Conservation (phyloP, 768 basidiomycete genomes). For the Naganishia vaughanmartiniae region DNA sequence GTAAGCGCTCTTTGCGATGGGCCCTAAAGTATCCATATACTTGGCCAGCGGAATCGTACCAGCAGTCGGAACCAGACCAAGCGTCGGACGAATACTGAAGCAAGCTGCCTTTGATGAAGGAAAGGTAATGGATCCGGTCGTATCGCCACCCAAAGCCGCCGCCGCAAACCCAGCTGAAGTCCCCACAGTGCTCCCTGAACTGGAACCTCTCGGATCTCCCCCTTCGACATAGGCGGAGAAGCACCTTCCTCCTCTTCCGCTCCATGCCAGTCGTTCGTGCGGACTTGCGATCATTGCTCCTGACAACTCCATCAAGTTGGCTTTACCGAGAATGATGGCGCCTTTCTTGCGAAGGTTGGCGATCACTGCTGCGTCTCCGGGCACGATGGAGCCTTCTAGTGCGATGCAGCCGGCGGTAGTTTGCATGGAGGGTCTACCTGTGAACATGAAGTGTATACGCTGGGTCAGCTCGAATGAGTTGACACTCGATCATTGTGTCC, state of each 20-base stretch:
- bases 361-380: constrained; percentile 5
- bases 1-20: constrained; percentile 18
- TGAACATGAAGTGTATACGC: too few species aligned
- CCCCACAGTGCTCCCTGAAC: constrained; percentile 14
- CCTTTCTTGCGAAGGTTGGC: neutral
- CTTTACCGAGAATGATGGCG: constrained; percentile 25
- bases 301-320: neutral
- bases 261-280: constrained; percentile 14
- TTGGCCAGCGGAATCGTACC: constrained; percentile 4
- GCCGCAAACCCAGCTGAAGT: constrained; percentile 20
- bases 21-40: neutral
- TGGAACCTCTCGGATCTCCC: constrained; percentile 2
- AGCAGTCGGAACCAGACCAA: neutral
- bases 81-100: neutral
- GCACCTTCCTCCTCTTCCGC: constrained; percentile 9
- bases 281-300: neutral
- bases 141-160: constrained; percentile 14
- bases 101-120: constrained; percentile 10
- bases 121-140: constrained; percentile 11
- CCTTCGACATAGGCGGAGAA: constrained; percentile 2
- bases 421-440: too few species aligned
- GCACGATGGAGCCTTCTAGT: neutral
- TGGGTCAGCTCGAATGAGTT: too few species aligned
- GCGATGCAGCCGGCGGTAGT: constrained; percentile 20
- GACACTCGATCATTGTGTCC: too few species aligned